Base-by-base conservation (phyloP, 805 yeast species). In the Saccharomycopsis fibuligera region DNA sequence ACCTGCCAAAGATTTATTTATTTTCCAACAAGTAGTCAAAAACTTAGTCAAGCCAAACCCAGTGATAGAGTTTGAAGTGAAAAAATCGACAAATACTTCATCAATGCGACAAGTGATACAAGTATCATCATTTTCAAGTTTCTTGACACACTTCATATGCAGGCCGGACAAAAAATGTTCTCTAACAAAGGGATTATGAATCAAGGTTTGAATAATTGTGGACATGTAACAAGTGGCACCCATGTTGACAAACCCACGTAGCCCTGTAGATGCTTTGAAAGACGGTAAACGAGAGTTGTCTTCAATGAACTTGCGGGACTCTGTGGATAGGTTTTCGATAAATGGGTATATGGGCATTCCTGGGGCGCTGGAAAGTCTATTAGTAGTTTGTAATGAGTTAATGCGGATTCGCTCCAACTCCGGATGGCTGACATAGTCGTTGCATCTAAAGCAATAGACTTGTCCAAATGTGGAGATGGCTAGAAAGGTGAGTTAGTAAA, bases 191-290 rank as follows among this genome's bases (percentile, higher is more conserved):
- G 99, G 98, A 60, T 93, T 93, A 63, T 93, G 99, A 38, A 93
- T 70, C 45, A 91, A 67, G 0, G 95, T 79, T 67, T 93, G 99
- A 36, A 93, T 66, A n/a, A 90, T 79, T 33, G 91, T 84, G 57
- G 96, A 86, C 87, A 93, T 91, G 68, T 88, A 93, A 68, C 99
- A 93, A 0, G 99, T 93, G 0, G 99, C 86, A 0, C 99, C 99
- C 81, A 91, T 79, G 63, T 91, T 91, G 45, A 88, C 81, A 57
- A 93, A 78, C 2, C 99, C 99, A 45, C 85, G 75, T 19, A 93
- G 68, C 0, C 97, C 98, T n/a, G 81, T 75, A 4, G 78, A 70
- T 1, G 90, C 83, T 45, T 74, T 74, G 57, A 60, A 65, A 19
- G 69, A 55, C 2, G 87, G 86, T 3, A 58, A 14, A 38, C 64